Evolutionary conservation across 352 stramenopile species (phyloP), one percentile per base, ranked within the genome.

Genomic region (Phytophthora megakarya): DNA sequence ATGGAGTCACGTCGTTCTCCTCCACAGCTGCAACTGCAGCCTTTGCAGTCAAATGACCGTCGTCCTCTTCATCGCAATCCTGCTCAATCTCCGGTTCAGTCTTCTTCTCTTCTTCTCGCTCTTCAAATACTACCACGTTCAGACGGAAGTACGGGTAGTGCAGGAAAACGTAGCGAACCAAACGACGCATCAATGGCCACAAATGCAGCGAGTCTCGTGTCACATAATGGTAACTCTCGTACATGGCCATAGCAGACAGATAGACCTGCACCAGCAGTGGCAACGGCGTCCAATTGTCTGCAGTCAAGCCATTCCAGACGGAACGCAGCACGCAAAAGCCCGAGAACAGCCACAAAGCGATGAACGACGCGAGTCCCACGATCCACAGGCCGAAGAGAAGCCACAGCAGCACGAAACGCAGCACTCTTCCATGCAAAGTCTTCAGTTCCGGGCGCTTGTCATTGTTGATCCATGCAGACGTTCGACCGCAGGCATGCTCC

Each of bases 91-190:
- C 57, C 13, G 39, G 61, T 25, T 65, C 45, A 12, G 30, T 15
- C 16, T 52, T 19, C 11, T 67, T 66, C 5, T 16, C 50, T 7
- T 52, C 21, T 35, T 73, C 57, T n/a, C 65, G 58, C 46, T 73
- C 71, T 56, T 88, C 76, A 44, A 88, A 80, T 19, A 88, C 72
- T 21, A 66, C 64, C 1, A 62, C 58, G 35, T 75, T 70, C 32
- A 80, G 63, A 30, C 72, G 71, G 54, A 85, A 88, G 60, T 88
- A 89, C 35, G 70, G 80, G 62, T 70, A 83, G 13, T 80, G 54
- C 22, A 85, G 78, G 33, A 90, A 63, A 3, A 81, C 58, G 19
- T 69, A 75, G 46, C 86, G 79, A 3, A 73, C 65, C 10, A 58
- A 35, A 18, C 63, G 39, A 33, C 81, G 70, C 50, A 86, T 73